These are phyloP conservation scores for Logfia minima DNA, from an alignment of 129 eudicot species.

Conservation along the genomic window DNA sequence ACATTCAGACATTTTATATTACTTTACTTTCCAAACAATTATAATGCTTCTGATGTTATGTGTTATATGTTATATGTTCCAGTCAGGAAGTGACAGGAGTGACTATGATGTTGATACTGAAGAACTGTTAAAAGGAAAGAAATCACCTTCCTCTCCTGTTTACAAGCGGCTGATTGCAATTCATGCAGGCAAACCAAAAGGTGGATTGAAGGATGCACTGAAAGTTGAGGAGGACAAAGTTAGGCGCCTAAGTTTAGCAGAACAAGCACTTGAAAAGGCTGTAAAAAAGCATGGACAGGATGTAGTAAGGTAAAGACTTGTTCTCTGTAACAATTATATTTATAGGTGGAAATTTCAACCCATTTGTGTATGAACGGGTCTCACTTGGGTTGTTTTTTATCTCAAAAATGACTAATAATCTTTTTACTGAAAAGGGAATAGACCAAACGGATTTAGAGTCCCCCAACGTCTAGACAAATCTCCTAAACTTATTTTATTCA, in stretches of 20 bases:
- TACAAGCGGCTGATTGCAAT: slow-evolving; percentile 48
- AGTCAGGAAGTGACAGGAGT: slow-evolving; percentile 51
- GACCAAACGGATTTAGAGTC: background rate
- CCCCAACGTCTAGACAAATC: background rate
- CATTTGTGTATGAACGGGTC: background rate
- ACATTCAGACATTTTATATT: background rate
- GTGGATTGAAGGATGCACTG: slow-evolving; percentile 40
- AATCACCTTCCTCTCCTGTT: slow-evolving; percentile 32
- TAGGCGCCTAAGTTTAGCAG: slow-evolving; percentile 43
- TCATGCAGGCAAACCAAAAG: slow-evolving; percentile 46
- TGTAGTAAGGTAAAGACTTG: slow-evolving; percentile 36
- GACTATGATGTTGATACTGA: slow-evolving; percentile 43
- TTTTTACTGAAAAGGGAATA: background rate
- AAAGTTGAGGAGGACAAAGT: slow-evolving; percentile 41
- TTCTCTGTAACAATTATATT: background rate
- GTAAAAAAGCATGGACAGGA: slow-evolving; percentile 42
- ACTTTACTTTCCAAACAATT: background rate
- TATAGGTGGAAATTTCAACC: background rate
- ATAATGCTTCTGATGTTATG: background rate
- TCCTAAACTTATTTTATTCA: background rate
- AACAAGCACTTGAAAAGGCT: slow-evolving; percentile 44
- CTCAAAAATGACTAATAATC: background rate
- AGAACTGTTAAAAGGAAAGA: slow-evolving; percentile 35
- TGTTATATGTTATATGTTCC: slow-evolving; percentile 6
- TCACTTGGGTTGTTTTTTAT: background rate